Percentiles rank a stretch among this genome's conserved stretches.
Conservation (phyloP, 2,329 filamentous ascomycete genomes). For the Ophiostoma sp. region DNA sequence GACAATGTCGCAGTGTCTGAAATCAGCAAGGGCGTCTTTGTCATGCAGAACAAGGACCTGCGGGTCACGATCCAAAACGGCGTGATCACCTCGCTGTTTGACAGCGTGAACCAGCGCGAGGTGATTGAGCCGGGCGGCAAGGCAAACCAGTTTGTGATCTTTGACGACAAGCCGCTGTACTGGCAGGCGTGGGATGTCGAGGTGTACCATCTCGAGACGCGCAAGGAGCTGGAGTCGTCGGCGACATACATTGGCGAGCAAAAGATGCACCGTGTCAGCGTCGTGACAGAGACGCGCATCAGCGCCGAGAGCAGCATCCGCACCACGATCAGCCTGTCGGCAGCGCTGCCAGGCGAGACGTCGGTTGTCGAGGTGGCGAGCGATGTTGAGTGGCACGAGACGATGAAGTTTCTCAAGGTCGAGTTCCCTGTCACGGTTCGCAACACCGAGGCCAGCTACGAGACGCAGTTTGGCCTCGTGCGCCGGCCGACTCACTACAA, state of each 20-base stretch:
- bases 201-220: constrained; percentile 86
- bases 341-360: constrained; percentile 58
- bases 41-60: constrained; percentile 73
- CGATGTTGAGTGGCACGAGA: constrained; percentile 95
- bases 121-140: constrained; percentile 67
- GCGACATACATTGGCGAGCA: constrained; percentile 66
- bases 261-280: constrained; percentile 69
- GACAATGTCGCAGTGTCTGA: neutral
- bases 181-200: constrained; percentile 99
- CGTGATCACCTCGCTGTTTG: constrained; percentile 77
- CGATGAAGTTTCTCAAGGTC: constrained; percentile 96
- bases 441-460: constrained; percentile 90
- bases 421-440: constrained; percentile 91
- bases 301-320: constrained; percentile 81
- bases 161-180: constrained; percentile 94
- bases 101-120: constrained; percentile 67
- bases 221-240: constrained; percentile 65
- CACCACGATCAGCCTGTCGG: constrained; percentile 75
- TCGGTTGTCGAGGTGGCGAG: constrained; percentile 72
- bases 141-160: constrained; percentile 88
- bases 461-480: constrained; percentile 88
- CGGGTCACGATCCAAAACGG: constrained; percentile 68
- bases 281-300: constrained; percentile 80
- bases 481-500: constrained; percentile 95
- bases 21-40: constrained; percentile 56